Evolutionary conservation across 495 filamentous ascomycete species (phyloP).

Genomic region (Neurospora sp.): DNA sequence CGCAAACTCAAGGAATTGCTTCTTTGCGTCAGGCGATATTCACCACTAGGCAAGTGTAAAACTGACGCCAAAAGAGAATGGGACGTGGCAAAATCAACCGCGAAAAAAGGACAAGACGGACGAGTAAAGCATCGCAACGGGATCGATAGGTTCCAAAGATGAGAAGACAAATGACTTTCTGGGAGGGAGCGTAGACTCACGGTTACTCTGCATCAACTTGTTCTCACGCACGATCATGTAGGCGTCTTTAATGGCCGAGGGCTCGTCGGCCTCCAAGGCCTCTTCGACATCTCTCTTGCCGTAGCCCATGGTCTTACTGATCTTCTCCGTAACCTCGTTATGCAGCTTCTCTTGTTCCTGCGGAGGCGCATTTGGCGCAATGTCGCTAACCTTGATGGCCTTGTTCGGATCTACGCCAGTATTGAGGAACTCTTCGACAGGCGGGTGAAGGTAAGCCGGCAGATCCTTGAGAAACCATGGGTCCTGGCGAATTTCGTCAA

Average conservation of each 20-base stretch:
- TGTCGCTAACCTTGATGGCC: slow-evolving; percentile 68
- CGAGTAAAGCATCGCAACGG: not conserved
- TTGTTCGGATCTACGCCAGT: slow-evolving; percentile 87
- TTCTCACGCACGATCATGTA: slow-evolving; percentile 97
- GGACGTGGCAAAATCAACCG: not conserved
- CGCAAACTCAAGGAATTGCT: slow-evolving; percentile 15
- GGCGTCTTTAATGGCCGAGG: slow-evolving; percentile 96
- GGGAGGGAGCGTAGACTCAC: slow-evolving; percentile 41
- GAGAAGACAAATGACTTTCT: not conserved
- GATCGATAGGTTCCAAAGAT: not conserved
- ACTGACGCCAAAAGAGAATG: not conserved
- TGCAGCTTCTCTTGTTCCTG: slow-evolving; percentile 82
- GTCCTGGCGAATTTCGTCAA: slow-evolving; percentile 87
- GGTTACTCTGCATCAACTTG: slow-evolving; percentile 90
- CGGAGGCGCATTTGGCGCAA: slow-evolving; percentile 66
- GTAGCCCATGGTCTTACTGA: slow-evolving; percentile 97
- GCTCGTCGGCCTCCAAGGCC: slow-evolving; percentile 80
- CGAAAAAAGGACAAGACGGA: not conserved
- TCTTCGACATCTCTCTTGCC: slow-evolving; percentile 90
- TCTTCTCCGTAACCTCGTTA: slow-evolving; percentile 82
- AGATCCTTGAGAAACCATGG: slow-evolving; percentile 89
- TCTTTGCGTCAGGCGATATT: slow-evolving; percentile 9
- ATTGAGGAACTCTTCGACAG: slow-evolving; percentile 87
- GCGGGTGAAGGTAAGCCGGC: slow-evolving; percentile 73
- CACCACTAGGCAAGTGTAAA: slow-evolving; percentile 1